Base-by-base conservation (phyloP, 139 green algal species). In the Gonium pectorale region DNA sequence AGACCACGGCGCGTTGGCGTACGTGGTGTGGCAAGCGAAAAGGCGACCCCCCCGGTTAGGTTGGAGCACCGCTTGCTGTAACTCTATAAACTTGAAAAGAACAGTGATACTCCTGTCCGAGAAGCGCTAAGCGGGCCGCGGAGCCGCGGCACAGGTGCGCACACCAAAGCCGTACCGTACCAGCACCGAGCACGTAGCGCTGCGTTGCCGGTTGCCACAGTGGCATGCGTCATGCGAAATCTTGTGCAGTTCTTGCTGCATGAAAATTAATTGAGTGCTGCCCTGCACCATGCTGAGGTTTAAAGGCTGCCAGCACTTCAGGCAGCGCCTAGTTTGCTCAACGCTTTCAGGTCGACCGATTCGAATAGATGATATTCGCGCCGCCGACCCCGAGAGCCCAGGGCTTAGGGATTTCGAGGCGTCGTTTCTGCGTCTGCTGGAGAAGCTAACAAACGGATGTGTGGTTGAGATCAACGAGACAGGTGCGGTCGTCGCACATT, bases 391-490 rank as follows among this genome's bases (percentile, higher is more conserved):
- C 49, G 77, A 83, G 41, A 87, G 62, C 31, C 97, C 97, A 0
- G 97, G 97, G 2, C 85, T 99, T 35, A 79, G 93, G 0, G 94
- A 97, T 29, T 95, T 95, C 70, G 97, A 99, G 74, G 97, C 95
- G 0, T 96, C 86, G 7, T 89, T 99, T n/a, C 92, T 99, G 31
- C 93, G 97, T 1, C 89, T 99, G 15, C 27, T 99, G 1, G 97
- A 99, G 67, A 99, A 99, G 81, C 66, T 99, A 13, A 97, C 95
- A 0, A 96, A 99, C 79, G 97, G 97, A 26, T 98, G 94, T 66
- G 80, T 94, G 0, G 94, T 99, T 1, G 96, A 99, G 52, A 99
- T 99, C 81, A 98, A 98, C 56, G 95, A 99, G 63, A 99, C 98
- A 86, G 97, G 96, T 96, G 83, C 33, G 56, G 27, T 35, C 56